phyloP scores from a whole-genome alignment of 2,329 filamentous ascomycete genomes.

The Fusarium sambucinum region DNA sequence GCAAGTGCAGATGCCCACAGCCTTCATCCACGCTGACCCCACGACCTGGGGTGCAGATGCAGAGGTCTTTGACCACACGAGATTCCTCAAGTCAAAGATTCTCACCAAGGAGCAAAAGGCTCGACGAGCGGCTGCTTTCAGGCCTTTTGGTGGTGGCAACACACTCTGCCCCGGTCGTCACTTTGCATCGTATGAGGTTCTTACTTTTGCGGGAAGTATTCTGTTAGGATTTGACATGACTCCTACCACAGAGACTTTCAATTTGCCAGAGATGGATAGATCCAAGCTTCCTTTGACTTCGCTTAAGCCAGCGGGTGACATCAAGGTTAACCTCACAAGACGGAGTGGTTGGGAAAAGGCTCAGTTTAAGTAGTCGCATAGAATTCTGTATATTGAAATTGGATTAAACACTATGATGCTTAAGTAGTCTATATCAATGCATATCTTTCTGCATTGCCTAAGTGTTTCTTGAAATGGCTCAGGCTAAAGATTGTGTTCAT shows the following conservation, averaged over 20 bases:
- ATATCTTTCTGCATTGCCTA: too few species aligned
- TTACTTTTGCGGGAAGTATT: slow-evolving; percentile 32
- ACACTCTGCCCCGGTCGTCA: slow-evolving; percentile 38
- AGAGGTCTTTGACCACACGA: slow-evolving; percentile 35
- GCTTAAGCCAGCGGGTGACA: slow-evolving; percentile 26
- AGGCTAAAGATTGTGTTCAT: too few species aligned
- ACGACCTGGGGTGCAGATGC: slow-evolving; percentile 33
- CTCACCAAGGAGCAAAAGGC: slow-evolving; percentile 32
- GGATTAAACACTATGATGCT: too few species aligned
- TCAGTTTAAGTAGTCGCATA: slow-evolving; percentile 3
- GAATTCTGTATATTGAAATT: neutral
- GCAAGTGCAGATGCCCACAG: slow-evolving; percentile 42
- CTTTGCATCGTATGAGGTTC: slow-evolving; percentile 35
- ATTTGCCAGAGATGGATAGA: slow-evolving; percentile 32
- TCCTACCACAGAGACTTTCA: slow-evolving; percentile 9
- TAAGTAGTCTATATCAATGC: too few species aligned
- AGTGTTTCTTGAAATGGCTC: too few species aligned
- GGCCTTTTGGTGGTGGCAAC: slow-evolving; percentile 38
- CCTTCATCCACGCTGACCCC: slow-evolving; percentile 39
- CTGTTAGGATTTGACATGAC: slow-evolving; percentile 33
- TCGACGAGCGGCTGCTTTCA: slow-evolving; percentile 30
- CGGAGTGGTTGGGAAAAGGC: slow-evolving; percentile 6
- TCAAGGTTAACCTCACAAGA: slow-evolving; percentile 12
- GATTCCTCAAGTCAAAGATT: slow-evolving; percentile 24
- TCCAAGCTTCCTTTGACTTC: slow-evolving; percentile 38